These are phyloP conservation scores for Diaporthe citriasiana DNA, from an alignment of 2,329 filamentous ascomycete species.

Conservation along the genomic window DNA sequence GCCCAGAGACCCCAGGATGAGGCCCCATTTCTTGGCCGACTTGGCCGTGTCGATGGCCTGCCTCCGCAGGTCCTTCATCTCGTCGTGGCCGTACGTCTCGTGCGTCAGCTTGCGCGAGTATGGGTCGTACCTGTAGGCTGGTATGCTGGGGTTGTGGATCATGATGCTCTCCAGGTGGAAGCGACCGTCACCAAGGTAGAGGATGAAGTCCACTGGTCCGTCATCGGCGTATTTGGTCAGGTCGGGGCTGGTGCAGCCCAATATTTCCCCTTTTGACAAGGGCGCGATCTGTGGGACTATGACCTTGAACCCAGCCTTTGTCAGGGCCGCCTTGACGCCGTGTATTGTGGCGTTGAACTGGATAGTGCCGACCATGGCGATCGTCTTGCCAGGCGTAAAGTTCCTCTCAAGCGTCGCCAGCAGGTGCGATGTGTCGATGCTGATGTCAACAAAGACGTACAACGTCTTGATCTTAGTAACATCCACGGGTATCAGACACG, in stretches of 20 bases:
- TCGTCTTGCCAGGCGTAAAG: slow-evolving; percentile 85
- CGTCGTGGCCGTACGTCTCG: slow-evolving; percentile 91
- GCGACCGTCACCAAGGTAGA: slow-evolving; percentile 92
- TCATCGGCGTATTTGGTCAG: slow-evolving; percentile 47
- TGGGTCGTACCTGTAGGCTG: slow-evolving; percentile 96
- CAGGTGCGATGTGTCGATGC: slow-evolving; percentile 91
- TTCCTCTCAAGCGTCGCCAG: slow-evolving; percentile 90
- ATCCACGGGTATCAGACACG: slow-evolving; percentile 94
- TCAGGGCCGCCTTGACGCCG: slow-evolving; percentile 81
- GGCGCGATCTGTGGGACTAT: slow-evolving; percentile 94
- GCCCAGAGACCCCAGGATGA: slow-evolving; percentile 93
- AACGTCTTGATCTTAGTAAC: slow-evolving; percentile 97
- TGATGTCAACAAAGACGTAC: slow-evolving; percentile 98
- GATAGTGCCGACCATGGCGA: slow-evolving; percentile 96
- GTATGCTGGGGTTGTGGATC: slow-evolving; percentile 95
- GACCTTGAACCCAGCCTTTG: slow-evolving; percentile 86
- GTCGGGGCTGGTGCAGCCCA: slow-evolving; percentile 93
- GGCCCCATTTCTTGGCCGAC: slow-evolving; percentile 88
- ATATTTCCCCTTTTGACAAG: slow-evolving; percentile 92
- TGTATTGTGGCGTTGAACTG: slow-evolving; percentile 99
- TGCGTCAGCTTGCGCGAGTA: slow-evolving; percentile 93
- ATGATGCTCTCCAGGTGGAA: slow-evolving; percentile 99
- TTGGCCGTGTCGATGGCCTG: slow-evolving; percentile 83
- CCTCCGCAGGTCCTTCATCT: slow-evolving; percentile 86
- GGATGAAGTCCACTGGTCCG: slow-evolving; percentile 76